Percentiles rank a stretch among this genome's conserved stretches.
Evolutionary conservation across 2,329 filamentous ascomycete genomes (phyloP).

Genomic region (Fusarium tanahbumbuense): DNA sequence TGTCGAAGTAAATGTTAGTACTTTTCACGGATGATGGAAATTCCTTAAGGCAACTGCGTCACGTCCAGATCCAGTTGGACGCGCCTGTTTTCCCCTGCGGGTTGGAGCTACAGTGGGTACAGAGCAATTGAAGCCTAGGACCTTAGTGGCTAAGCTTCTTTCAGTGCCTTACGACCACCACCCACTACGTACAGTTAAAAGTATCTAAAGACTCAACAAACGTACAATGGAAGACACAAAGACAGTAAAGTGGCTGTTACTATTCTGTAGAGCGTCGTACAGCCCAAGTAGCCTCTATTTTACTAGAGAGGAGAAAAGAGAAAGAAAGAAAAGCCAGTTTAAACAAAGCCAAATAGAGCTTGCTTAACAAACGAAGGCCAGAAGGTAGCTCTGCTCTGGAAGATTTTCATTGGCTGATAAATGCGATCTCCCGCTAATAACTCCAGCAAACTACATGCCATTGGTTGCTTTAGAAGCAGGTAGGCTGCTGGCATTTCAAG

Average conservation of each 20-base stretch:
- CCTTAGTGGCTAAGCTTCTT: conserved; percentile 11
- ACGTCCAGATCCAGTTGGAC: conserved; percentile 50
- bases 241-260: background rate
- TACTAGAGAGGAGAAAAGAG: background rate
- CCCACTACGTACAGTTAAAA: background rate
- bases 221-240: background rate
- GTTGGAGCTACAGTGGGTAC: conserved; percentile 38
- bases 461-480: conserved; percentile 1
- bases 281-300: background rate
- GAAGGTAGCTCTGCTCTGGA: background rate
- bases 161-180: background rate
- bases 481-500: background rate
- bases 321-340: background rate
- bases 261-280: background rate
- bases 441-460: background rate
- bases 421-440: conserved; percentile 7
- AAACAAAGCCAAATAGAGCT: background rate
- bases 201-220: too few relatives aligned
- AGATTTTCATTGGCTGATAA: conserved; percentile 5
- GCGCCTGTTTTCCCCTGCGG: conserved; percentile 42
- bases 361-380: background rate
- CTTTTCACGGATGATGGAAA: conserved; percentile 47
- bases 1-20: conserved; percentile 19
- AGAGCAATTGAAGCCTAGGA: background rate
- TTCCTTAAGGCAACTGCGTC: conserved; percentile 49